These are phyloP conservation scores for Ustilago shanxiensis DNA, from an alignment of 1,284 basidiomycete genomes.

Conservation along the genomic window DNA sequence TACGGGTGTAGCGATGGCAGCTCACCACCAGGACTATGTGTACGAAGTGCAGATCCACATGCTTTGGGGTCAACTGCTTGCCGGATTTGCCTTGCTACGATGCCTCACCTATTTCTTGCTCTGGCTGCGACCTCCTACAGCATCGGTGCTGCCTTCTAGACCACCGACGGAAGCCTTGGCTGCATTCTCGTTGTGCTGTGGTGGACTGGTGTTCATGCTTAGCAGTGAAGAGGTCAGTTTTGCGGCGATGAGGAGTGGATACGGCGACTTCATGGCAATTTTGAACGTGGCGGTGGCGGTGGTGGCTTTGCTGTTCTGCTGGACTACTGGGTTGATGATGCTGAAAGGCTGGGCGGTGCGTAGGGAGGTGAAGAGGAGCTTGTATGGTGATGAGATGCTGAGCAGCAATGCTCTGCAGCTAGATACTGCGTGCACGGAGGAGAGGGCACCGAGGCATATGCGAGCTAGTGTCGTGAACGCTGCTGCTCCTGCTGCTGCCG, in stretches of 20 bases:
- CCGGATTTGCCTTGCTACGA: conserved; percentile 81
- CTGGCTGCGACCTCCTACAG: conserved; percentile 78
- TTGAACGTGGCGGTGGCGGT: conserved; percentile 63
- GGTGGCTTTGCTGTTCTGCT: conserved; percentile 61
- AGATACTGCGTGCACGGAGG: conserved; percentile 10
- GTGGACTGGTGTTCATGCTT: conserved; percentile 91
- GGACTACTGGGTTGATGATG: conserved; percentile 59
- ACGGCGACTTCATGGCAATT: conserved; percentile 79
- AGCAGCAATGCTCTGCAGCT: conserved; percentile 19
- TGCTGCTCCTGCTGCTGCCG: not conserved
- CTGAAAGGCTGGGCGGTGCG: conserved; percentile 64
- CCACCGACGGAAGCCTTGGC: conserved; percentile 93
- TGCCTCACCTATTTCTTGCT: conserved; percentile 94
- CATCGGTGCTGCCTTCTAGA: conserved; percentile 81
- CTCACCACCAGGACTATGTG: conserved; percentile 88
- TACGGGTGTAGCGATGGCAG: conserved; percentile 95
- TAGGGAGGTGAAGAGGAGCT: conserved; percentile 35
- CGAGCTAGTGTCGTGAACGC: conserved; percentile 22
- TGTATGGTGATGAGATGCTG: not conserved
- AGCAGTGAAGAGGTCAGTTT: conserved; percentile 90
- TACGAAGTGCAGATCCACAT: conserved; percentile 86
- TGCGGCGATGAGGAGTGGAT: conserved; percentile 89
- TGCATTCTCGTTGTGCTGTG: conserved; percentile 86
- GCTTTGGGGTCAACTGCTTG: conserved; percentile 92
- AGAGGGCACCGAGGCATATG: conserved; percentile 31